Evolutionary conservation across 2,329 filamentous ascomycete species (phyloP).

Genomic region (Exophiala lecanii-corni): DNA sequence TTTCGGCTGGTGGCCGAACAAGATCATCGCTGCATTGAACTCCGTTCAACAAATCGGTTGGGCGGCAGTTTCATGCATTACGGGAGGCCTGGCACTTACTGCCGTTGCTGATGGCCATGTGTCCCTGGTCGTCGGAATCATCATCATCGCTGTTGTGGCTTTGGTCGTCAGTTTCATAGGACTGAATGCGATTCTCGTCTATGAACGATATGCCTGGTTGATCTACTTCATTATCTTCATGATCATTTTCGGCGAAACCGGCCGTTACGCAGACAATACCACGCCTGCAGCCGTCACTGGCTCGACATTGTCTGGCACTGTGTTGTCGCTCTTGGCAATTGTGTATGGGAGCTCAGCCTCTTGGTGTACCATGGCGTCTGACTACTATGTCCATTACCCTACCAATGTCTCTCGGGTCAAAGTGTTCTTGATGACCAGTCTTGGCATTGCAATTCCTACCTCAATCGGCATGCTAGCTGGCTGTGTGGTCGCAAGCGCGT

Average conservation of each 20-base stretch:
- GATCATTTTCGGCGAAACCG: conserved; percentile 47
- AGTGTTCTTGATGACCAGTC: conserved; percentile 43
- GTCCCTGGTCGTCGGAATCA: conserved; percentile 29
- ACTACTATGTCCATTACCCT: conserved; percentile 28
- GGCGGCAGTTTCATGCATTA: conserved; percentile 32
- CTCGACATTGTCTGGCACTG: conserved; percentile 31
- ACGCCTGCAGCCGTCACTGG: conserved; percentile 34
- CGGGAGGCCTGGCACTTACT: conserved; percentile 31
- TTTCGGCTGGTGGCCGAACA: conserved; percentile 30
- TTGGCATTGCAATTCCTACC: conserved; percentile 47
- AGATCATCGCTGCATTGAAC: conserved; percentile 29
- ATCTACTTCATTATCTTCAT: conserved; percentile 38
- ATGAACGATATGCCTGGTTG: conserved; percentile 32
- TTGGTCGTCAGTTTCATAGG: conserved; percentile 29
- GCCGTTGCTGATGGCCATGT: conserved; percentile 33
- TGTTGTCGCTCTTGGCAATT: conserved; percentile 23
- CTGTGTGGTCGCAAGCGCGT: conserved; percentile 40
- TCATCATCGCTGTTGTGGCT: conserved; percentile 30
- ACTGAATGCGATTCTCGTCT: conserved; percentile 28
- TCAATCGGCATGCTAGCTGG: conserved; percentile 47
- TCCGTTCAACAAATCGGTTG: conserved; percentile 29
- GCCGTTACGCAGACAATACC: conserved; percentile 38
- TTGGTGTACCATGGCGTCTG: conserved; percentile 27
- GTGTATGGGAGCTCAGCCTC: conserved; percentile 22
- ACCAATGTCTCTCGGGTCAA: conserved; percentile 18